These are phyloP conservation scores for Tolypocladium pustulatum DNA, from an alignment of 2,329 filamentous ascomycete species.

Conservation along the genomic window DNA sequence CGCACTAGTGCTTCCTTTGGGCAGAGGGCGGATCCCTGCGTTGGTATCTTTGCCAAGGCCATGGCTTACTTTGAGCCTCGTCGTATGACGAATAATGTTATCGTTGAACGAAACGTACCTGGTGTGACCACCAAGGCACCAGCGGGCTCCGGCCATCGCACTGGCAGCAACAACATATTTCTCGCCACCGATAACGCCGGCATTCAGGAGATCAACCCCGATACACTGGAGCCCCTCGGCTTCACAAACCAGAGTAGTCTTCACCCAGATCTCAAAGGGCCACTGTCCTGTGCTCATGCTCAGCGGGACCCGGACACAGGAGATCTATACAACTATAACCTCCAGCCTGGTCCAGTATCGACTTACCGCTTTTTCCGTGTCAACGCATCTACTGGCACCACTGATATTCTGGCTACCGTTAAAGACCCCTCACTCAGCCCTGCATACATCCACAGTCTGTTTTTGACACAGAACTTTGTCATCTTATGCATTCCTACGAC, in stretches of 20 bases:
- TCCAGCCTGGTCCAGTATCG: conserved; percentile 44
- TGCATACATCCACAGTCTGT: conserved; percentile 73
- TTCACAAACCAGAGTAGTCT: conserved; percentile 46
- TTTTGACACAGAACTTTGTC: conserved; percentile 59
- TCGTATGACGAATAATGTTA: conserved; percentile 49
- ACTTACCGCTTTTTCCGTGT: conserved; percentile 62
- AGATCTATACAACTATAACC: conserved; percentile 73
- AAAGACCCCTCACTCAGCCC: conserved; percentile 33
- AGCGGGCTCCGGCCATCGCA: conserved; percentile 19
- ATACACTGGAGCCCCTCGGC: conserved; percentile 62
- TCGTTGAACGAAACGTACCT: conserved; percentile 53
- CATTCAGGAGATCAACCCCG: conserved; percentile 55
- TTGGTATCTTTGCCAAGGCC: conserved; percentile 61
- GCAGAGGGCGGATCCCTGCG: conserved; percentile 62
- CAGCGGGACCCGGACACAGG: conserved; percentile 61
- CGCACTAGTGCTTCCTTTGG: conserved; percentile 54
- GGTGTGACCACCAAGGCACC: conserved; percentile 26
- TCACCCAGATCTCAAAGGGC: conserved; percentile 59
- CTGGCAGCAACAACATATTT: conserved; percentile 11
- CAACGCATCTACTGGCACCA: conserved; percentile 52
- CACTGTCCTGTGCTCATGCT: conserved; percentile 59
- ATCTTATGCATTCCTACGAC: conserved; percentile 63
- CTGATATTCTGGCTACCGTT: conserved; percentile 63
- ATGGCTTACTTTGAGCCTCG: conserved; percentile 45
- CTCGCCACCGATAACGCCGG: conserved; percentile 34